phyloP scores from a whole-genome alignment of 768 basidiomycete species.

The Hygrophoropsis aurantiaca region DNA sequence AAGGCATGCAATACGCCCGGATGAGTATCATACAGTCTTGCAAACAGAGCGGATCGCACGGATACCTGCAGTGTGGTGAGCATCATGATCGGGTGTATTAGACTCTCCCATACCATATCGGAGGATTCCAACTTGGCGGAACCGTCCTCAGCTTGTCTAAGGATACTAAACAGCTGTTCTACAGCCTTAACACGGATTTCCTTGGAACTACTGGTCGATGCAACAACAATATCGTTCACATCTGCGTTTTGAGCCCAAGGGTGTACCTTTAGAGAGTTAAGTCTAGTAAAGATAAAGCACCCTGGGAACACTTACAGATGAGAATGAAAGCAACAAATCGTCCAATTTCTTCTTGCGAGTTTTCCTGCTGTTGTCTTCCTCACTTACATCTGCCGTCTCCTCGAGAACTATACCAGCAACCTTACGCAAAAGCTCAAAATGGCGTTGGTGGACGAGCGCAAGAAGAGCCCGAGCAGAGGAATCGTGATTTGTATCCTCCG shows the following conservation, averaged over 20 bases:
- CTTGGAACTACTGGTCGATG: constrained; percentile 61
- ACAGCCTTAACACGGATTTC: constrained; percentile 62
- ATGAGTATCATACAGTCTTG: constrained; percentile 68
- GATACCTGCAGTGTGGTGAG: constrained; percentile 42
- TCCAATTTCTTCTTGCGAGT: constrained; percentile 45
- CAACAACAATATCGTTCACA: constrained; percentile 47
- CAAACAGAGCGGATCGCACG: constrained; percentile 60
- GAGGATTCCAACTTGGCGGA: constrained; percentile 22
- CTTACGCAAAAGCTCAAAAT: constrained; percentile 49
- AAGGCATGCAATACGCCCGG: constrained; percentile 62
- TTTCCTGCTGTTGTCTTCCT: constrained; percentile 25
- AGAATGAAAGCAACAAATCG: constrained; percentile 57
- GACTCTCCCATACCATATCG: constrained; percentile 42
- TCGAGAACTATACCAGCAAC: constrained; percentile 38
- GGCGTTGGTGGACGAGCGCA: constrained; percentile 62
- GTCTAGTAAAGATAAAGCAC: background rate
- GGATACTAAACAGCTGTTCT: constrained; percentile 47
- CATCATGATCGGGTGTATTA: background rate
- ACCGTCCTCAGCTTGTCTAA: constrained; percentile 16
- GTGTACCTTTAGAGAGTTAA: constrained; percentile 17
- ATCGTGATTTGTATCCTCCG: constrained; percentile 1
- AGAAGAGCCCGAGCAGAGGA: constrained; percentile 41
- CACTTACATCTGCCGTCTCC: constrained; percentile 17
- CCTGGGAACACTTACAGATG: constrained; percentile 40
- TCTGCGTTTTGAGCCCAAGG: constrained; percentile 23